Evolutionary conservation across 164 flowering plant species (phyloP), one percentile per base, ranked within the genome.

Genomic region (Protea cynaroides): DNA sequence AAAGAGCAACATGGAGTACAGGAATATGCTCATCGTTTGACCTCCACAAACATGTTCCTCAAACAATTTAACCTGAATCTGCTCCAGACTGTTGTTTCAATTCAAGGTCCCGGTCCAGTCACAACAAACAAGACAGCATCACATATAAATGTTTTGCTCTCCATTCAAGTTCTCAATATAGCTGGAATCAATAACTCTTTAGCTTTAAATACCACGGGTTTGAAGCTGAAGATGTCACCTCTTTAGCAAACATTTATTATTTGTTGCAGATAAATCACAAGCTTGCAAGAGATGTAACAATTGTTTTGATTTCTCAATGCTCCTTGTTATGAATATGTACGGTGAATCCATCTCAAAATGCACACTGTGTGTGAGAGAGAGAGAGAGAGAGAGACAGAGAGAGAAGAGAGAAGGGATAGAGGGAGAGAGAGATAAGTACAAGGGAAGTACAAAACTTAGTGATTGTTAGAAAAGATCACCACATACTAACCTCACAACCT

Each of bases 31-130:
- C 59, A 75, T 51, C 57, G 77, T 81, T 62, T 67, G 72, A 69
- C 88, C 86, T 59, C 84, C 81, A 69, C 77, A 80, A 23, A 90
- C 71, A 61, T 79, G 74, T 61, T 72, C 73, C 59, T 75, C 82
- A 70, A 90, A 83, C 52, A 78, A 75, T 46, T 78, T 78, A 37
- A 84, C 76, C 73, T 90, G 96, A 73, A 78, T 79, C 71, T 76
- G 85, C 84, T 90, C 96, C 84, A 84, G 80, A 78, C 96, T 90
- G 96, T 84, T 74, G 81, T 77, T 67, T 68, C 70, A 75, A 74
- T 71, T 70, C 72, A 73, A 67, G 70, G 75, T 49, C 66, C 62
- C 72, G 72, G 59, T 52, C 37, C 69, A 64, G 71, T 69, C 70
- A 76, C 58, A 44, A 69, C 10, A 50, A 69, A 69, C n/a, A 49